Evolutionary conservation across 225 moss, liverwort and hornwort species (phyloP).

Genomic region (Rhytidiadelphus loreus): DNA sequence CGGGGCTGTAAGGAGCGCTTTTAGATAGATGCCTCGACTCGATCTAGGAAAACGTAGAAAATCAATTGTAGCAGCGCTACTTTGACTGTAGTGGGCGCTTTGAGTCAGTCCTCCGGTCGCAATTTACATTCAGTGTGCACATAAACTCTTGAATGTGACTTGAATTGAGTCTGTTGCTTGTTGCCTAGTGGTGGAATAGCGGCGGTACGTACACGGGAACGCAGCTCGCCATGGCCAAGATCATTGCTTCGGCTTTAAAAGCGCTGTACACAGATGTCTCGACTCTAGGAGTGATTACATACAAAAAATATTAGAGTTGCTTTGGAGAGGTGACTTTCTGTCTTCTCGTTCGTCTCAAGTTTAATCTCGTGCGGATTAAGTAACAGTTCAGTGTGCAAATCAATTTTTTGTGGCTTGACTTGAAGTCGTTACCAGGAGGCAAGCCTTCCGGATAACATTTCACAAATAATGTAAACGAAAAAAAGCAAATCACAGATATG

Average conservation of each 20-base stretch:
- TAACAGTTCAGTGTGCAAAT: not conserved
- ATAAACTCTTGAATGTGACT: not conserved
- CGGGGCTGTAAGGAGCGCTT: not conserved
- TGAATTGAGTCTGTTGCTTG: not conserved
- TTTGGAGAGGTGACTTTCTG: not conserved
- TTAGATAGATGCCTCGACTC: not conserved
- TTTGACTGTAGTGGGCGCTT: not conserved
- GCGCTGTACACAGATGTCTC: not conserved
- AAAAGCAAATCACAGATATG: not conserved
- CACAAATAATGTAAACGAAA: not conserved
- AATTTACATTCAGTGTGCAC: not conserved
- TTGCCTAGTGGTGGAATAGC: not conserved
- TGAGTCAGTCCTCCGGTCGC: not conserved
- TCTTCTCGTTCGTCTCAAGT: not conserved
- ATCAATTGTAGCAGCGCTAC: not conserved
- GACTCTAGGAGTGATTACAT: not conserved
- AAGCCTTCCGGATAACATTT: too few relatives aligned
- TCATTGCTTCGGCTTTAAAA: not conserved
- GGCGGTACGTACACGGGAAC: not conserved
- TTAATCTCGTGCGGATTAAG: not conserved
- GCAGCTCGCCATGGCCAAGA: not conserved
- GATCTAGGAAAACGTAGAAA: not conserved
- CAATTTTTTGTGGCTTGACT: not conserved
- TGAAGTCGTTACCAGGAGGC: not conserved
- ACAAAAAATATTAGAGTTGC: not conserved